phyloP scores from a whole-genome alignment of 306 rosid species.

The Cicer arietinum region DNA sequence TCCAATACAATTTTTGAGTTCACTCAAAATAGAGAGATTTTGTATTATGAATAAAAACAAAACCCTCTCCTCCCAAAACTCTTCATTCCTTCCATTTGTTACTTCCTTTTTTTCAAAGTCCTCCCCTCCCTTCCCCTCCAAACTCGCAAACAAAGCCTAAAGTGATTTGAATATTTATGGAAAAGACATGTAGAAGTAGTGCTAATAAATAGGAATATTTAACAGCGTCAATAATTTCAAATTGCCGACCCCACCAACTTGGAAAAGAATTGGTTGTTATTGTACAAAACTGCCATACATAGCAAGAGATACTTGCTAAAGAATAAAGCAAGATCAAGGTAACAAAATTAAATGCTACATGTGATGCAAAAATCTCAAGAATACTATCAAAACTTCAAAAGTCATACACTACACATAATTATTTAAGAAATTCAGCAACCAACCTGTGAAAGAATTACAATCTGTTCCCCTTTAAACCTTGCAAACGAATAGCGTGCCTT shows the following conservation, averaged over 20 bases:
- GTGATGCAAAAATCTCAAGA: constrained; percentile 22
- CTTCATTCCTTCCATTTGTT: too few species aligned
- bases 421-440: constrained; percentile 46
- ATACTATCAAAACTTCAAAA: constrained; percentile 9
- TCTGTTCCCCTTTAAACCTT: constrained; percentile 89
- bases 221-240: not conserved
- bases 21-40: too few species aligned
- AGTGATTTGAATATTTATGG: too few species aligned
- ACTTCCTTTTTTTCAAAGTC: too few species aligned
- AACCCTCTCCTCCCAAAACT: too few species aligned
- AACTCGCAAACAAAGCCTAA: too few species aligned
- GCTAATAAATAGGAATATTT: not conserved
- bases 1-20: too few species aligned
- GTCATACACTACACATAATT: constrained; percentile 12
- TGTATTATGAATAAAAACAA: too few species aligned
- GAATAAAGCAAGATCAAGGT: constrained; percentile 6
- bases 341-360: constrained; percentile 1
- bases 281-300: not conserved
- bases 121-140: too few species aligned
- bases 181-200: too few species aligned
- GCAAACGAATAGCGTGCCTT: constrained; percentile 92
- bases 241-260: too few species aligned
- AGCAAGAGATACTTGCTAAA: not conserved
- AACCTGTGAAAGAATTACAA: constrained; percentile 94
- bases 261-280: not conserved